Percentiles rank a stretch among this genome's conserved stretches.
These are phyloP conservation scores for Imleria badia DNA, from an alignment of 768 basidiomycete genomes.

Conservation along the genomic window DNA sequence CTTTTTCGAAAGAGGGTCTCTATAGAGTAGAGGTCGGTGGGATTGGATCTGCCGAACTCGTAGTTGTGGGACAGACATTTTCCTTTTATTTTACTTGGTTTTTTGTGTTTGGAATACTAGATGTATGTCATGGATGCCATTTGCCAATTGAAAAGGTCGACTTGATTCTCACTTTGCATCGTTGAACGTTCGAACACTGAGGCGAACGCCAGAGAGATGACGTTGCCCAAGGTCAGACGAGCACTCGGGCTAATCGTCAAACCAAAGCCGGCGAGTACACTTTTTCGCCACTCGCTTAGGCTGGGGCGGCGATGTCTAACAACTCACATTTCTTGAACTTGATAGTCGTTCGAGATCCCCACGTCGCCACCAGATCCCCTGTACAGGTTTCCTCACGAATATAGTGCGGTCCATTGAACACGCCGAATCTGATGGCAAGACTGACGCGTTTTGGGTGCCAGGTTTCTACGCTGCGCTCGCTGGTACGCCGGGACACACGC, in stretches of 20 bases:
- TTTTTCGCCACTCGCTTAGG: background rate
- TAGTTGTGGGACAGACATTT: constrained; percentile 70
- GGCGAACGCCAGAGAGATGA: too few relatives aligned
- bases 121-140: too few relatives aligned
- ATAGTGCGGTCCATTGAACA: constrained; percentile 10
- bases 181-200: too few relatives aligned
- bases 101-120: constrained; percentile 10
- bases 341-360: constrained; percentile 28
- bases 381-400: constrained; percentile 26
- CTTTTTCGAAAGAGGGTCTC: too few relatives aligned
- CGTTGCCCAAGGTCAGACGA: constrained; percentile 14
- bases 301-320: background rate
- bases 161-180: too few relatives aligned
- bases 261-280: constrained; percentile 29
- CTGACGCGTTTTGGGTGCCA: constrained; percentile 2
- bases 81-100: background rate
- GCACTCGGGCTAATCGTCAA: constrained; percentile 26
- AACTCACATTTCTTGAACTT: background rate
- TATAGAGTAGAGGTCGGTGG: constrained; percentile 60
- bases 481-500: constrained; percentile 16
- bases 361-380: constrained; percentile 24
- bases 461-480: constrained; percentile 25
- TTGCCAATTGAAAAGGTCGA: too few relatives aligned
- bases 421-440: background rate
- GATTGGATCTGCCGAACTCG: constrained; percentile 41